phyloP scores from a whole-genome alignment of 2,329 filamentous ascomycete genomes.

The Cercospora sesami region DNA sequence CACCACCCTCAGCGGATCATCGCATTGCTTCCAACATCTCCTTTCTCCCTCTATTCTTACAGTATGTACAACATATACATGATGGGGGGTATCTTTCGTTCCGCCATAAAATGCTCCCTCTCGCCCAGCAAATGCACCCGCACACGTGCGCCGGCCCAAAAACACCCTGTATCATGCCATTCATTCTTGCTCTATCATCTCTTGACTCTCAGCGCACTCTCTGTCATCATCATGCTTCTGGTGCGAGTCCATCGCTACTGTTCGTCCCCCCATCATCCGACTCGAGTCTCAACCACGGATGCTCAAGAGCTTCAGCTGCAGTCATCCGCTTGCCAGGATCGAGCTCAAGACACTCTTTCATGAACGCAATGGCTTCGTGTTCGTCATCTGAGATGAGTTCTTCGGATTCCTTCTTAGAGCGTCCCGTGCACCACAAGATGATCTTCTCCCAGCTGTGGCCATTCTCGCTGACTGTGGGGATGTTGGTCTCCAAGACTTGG shows the following conservation, averaged over 20 bases:
- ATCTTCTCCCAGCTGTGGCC: slow-evolving; percentile 92
- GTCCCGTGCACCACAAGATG: slow-evolving; percentile 88
- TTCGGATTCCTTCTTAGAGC: slow-evolving; percentile 56
- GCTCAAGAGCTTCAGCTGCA: slow-evolving; percentile 69
- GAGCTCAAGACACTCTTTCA: slow-evolving; percentile 71
- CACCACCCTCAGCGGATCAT: not conserved
- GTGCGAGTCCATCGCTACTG: slow-evolving; percentile 11
- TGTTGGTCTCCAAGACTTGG: slow-evolving; percentile 86
- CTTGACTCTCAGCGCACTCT: not conserved
- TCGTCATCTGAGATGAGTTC: slow-evolving; percentile 65
- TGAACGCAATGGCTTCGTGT: slow-evolving; percentile 69
- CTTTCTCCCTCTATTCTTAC: slow-evolving; percentile 5
- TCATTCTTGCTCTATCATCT: not conserved
- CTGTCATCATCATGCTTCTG: slow-evolving; percentile 1
- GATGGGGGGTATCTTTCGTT: slow-evolving; percentile 15
- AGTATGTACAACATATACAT: slow-evolving; percentile 14
- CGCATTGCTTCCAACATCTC: not conserved
- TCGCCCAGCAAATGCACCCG: not conserved
- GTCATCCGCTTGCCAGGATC: slow-evolving; percentile 73
- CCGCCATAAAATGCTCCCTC: slow-evolving; percentile 11
- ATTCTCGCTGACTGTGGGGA: slow-evolving; percentile 81
- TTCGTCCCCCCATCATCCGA: slow-evolving; percentile 17
- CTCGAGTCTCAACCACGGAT: slow-evolving; percentile 49
- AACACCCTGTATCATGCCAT: slow-evolving; percentile 6
- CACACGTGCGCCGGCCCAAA: not conserved